Conservation (phyloP, 768 basidiomycete genomes). For the Lepiota venenata region DNA sequence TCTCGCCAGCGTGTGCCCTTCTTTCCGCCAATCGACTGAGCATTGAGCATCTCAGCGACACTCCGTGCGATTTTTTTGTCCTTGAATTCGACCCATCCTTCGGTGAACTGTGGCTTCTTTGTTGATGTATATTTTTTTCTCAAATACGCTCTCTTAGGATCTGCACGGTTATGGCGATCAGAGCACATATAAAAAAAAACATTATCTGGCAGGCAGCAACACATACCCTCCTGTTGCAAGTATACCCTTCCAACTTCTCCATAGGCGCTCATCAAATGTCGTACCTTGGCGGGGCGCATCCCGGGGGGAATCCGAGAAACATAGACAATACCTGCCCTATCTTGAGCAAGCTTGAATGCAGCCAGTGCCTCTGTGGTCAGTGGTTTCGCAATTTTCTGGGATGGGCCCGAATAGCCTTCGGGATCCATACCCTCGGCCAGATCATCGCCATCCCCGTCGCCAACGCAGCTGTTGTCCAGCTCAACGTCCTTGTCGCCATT, state of each 20-base stretch:
- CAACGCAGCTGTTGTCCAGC: slow-evolving; percentile 4
- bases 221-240: slow-evolving; percentile 85
- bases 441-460: slow-evolving; percentile 23
- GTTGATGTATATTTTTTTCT: slow-evolving; percentile 78
- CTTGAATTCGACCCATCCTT: slow-evolving; percentile 98
- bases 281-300: slow-evolving; percentile 95
- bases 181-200: slow-evolving; percentile 1
- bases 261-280: slow-evolving; percentile 86
- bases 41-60: slow-evolving; percentile 94
- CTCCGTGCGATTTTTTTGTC: slow-evolving; percentile 89
- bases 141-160: slow-evolving; percentile 84
- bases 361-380: slow-evolving; percentile 73
- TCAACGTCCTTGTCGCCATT: background rate
- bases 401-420: slow-evolving; percentile 50
- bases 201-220: background rate
- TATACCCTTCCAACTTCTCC: slow-evolving; percentile 93
- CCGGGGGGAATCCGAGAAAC: slow-evolving; percentile 96
- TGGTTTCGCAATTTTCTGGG: slow-evolving; percentile 63
- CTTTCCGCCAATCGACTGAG: slow-evolving; percentile 92
- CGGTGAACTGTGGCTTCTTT: slow-evolving; percentile 85
- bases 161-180: slow-evolving; percentile 34
- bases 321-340: slow-evolving; percentile 84
- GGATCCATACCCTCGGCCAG: slow-evolving; percentile 50
- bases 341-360: slow-evolving; percentile 69
- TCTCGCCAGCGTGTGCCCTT: slow-evolving; percentile 90